These are phyloP conservation scores for Multifurca ochricompacta DNA, from an alignment of 768 basidiomycete species.

Conservation along the genomic window DNA sequence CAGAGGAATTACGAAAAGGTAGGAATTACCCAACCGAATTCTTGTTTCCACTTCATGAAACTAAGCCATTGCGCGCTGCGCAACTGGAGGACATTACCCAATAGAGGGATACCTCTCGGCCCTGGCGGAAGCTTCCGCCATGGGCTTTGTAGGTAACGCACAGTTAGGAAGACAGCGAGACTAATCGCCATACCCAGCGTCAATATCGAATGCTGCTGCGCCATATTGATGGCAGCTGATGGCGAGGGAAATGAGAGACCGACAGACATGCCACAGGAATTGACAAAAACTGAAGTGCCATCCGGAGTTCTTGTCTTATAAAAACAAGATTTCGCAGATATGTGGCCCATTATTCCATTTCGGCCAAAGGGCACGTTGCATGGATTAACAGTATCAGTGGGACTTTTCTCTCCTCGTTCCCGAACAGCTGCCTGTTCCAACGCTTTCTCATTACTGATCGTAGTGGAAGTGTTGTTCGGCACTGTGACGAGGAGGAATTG, in stretches of 20 bases:
- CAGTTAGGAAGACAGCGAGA: not conserved
- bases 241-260: not conserved
- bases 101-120: slow-evolving; percentile 12
- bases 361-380: too few relatives aligned
- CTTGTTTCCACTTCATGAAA: slow-evolving; percentile 13
- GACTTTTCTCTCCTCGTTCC: not conserved
- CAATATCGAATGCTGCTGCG: not conserved
- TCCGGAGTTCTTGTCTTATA: too few relatives aligned
- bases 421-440: not conserved
- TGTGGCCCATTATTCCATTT: too few relatives aligned
- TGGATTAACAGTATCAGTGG: too few relatives aligned
- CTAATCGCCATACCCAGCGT: not conserved
- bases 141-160: slow-evolving; percentile 17
- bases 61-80: slow-evolving; percentile 18
- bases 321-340: too few relatives aligned
- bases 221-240: not conserved
- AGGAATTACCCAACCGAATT: slow-evolving; percentile 5
- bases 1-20: not conserved
- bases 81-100: slow-evolving; percentile 14
- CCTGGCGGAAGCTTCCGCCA: slow-evolving; percentile 19
- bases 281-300: not conserved
- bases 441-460: too few relatives aligned
- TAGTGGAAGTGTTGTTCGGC: too few relatives aligned
- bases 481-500: too few relatives aligned
- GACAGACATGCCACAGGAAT: not conserved